These are phyloP conservation scores for Aleurites moluccanus DNA, from an alignment of 441 rosid genomes.

Conservation along the genomic window DNA sequence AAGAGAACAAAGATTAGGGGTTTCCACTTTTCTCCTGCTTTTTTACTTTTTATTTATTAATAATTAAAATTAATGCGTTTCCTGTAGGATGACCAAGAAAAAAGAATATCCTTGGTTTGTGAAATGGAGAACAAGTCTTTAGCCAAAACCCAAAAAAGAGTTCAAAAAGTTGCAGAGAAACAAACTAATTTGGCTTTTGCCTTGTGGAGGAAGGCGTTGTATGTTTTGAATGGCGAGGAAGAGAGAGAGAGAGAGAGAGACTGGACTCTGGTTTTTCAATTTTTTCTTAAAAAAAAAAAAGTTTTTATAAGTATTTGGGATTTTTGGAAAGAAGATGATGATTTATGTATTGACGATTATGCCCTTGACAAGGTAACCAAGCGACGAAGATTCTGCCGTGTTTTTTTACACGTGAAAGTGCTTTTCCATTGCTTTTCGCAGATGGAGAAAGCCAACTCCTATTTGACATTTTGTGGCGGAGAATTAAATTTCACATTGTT, in stretches of 20 bases:
- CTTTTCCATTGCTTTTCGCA: too few species aligned
- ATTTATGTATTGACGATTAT: background rate
- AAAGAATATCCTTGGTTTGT: conserved; percentile 40
- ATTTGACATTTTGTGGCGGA: background rate
- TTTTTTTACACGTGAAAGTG: background rate
- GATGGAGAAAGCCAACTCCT: too few species aligned
- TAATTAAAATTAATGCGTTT: background rate
- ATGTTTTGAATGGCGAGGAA: background rate
- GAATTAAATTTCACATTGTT: background rate
- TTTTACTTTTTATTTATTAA: background rate
- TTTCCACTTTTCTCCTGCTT: background rate
- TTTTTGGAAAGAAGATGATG: background rate
- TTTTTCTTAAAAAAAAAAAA: background rate
- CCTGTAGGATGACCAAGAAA: background rate
- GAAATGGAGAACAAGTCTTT: conserved; percentile 20
- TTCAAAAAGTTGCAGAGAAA: background rate
- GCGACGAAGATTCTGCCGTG: background rate
- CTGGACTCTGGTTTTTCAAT: background rate
- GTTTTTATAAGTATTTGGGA: background rate
- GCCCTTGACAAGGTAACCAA: background rate
- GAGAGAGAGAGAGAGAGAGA: background rate
- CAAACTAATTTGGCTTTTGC: conserved; percentile 1
- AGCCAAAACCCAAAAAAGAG: conserved; percentile 1
- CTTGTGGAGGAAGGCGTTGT: background rate
- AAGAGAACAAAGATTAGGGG: conserved; percentile 8